Base-by-base conservation (phyloP, 371 early-diverging fungal genomes). In the Capniomyces stellatus region DNA sequence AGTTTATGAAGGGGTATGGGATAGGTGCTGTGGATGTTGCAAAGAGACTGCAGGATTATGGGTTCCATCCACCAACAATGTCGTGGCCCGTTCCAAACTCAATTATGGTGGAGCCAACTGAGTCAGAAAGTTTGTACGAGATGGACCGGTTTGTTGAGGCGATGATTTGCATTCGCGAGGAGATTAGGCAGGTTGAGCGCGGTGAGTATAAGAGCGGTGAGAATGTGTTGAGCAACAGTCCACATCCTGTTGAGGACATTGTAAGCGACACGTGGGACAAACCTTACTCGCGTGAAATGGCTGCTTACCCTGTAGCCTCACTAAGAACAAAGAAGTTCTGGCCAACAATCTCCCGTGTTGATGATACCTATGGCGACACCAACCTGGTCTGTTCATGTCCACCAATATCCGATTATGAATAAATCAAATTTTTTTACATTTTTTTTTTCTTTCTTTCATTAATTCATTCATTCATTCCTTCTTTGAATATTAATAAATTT, bases 81-180 rank as follows among this genome's bases (percentile, higher is more conserved):
- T 92, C 92, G 13, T 96, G 92, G 87, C 97, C 97, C 30, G 94
- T 95, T 23, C 75, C 88, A 60, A 89, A 92, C 77, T 92, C 95
- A 13, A 77, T 96, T 48, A 94, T 96, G 95, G 81, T 96, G 59
- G 97, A 96, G 73, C 97, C 97, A n/a, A 96, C 97, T 47, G 97
- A 96, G 67, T 87, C 88, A 51, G 97, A 96, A 70, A 72, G 79
- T 66, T 80, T 81, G 65, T 79, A 72, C 57, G 97, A 94, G 67
- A 70, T 96, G 29, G 95, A 96, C 70, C 81, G 89, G 39, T 96
- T 96, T 81, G 87, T 87, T 64, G 93, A 93, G 65, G 97, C 97
- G 35, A 85, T 96, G 89, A 87, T 94, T 51, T 66, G 78, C 39
- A 96, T 96, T 54, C 86, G 94, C 46, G 59, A 73, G 48, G 97